Conservation (phyloP, 1,284 basidiomycete genomes). For the Rhodotorula sp. region DNA sequence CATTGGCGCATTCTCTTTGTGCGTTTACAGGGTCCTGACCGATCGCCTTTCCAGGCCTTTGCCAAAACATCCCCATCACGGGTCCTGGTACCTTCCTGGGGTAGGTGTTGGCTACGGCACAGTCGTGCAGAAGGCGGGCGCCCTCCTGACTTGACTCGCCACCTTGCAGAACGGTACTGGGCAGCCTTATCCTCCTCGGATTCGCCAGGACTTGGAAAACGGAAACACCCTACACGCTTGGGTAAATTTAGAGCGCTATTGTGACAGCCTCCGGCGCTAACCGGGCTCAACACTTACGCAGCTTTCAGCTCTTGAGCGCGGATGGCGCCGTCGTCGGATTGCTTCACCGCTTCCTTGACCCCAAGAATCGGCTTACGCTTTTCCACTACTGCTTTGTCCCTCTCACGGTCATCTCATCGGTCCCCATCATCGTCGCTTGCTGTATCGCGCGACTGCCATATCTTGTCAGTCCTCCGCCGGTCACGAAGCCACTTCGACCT, state of each 20-base stretch:
- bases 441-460: slow-evolving; percentile 1
- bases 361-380: slow-evolving; percentile 14
- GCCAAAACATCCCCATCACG: slow-evolving; percentile 16
- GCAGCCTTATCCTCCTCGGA: slow-evolving; percentile 6
- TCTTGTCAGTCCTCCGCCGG: neutral
- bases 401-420: slow-evolving; percentile 2
- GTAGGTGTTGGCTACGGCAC: neutral
- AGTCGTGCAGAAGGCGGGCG: neutral
- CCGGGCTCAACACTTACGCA: neutral
- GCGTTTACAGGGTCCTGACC: no score
- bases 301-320: slow-evolving; percentile 13
- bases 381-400: slow-evolving; percentile 20
- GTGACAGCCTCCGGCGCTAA: no score
- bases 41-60: neutral
- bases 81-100: slow-evolving; percentile 12
- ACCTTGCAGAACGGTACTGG: neutral
- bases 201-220: neutral
- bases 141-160: neutral
- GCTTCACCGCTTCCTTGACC: slow-evolving; percentile 11
- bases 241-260: neutral
- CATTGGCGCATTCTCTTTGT: no score
- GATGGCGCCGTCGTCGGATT: slow-evolving; percentile 10
- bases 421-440: slow-evolving; percentile 6
- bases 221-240: neutral
- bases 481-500: no score